Evolutionary conservation across 2,329 filamentous ascomycete species (phyloP), one percentile per base, ranked within the genome.

Genomic region (Nemania bipapillata): DNA sequence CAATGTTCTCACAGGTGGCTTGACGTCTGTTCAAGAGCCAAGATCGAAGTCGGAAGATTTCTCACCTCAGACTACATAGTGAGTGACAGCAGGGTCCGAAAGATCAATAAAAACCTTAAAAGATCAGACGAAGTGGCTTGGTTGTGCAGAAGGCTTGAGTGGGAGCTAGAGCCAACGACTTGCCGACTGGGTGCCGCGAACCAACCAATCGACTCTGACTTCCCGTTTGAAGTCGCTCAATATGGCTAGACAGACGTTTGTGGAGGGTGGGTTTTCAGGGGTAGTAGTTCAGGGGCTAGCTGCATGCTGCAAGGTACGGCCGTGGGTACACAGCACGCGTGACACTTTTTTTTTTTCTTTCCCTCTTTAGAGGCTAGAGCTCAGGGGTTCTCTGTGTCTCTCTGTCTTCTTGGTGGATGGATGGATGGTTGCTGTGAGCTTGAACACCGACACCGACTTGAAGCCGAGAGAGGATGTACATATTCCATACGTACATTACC

Each of bases 261-360:
- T 74, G 70, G 68, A 74, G 71, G 68, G 68, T 63, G 68, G 68
- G 59, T 17, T 62, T 66, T 59, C 68, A 68, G 70, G 70, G 70
- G 60, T 60, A 22, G 64, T 49, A 40, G 56, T 50, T 68, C 59
- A 68, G 68, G 68, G 70, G 68, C 65, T 50, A 26, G n/a, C 58
- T 70, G 68, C 68, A 68, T 4, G 47, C 74, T 76, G 74, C 73
- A 75, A 74, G 74, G 71, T 72, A 74, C 73, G 68, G 65, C 57
- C 59, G 66, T 64, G 62, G 70, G 50, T 15, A 28, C 24, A 66
- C 26, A 57, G 65, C 56, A 71, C 73, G 72, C 72, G 72, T 75
- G 72, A 75, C 72, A 64, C 45, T 17, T 15, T 57, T 56, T 65
- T 59, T 70, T 54, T 52, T 37, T 57, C 35, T 50, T 52, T 54